A percentile compares a stretch with the other conserved stretches of the same genome.
Conservation (phyloP, 352 stramenopile genomes). For the Phytophthora pini region DNA sequence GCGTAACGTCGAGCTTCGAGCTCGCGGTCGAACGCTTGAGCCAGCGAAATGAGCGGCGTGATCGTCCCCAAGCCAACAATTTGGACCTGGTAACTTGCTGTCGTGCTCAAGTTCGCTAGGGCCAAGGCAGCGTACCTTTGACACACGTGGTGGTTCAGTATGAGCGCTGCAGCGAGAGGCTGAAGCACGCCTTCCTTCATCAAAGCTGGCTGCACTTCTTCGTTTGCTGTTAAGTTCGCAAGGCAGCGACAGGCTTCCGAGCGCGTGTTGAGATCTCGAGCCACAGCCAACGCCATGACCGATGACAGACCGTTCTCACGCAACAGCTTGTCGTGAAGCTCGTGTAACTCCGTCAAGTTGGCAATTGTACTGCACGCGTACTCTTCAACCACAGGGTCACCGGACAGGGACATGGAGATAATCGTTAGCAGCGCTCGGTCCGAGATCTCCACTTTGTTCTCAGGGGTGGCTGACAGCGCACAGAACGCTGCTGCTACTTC, state of each 20-base stretch:
- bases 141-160: slow-evolving; percentile 92
- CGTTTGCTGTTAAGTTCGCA: slow-evolving; percentile 95
- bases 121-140: slow-evolving; percentile 93
- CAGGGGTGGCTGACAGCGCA: slow-evolving; percentile 93
- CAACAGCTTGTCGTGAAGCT: slow-evolving; percentile 95
- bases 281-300: slow-evolving; percentile 91
- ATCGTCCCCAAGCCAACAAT: slow-evolving; percentile 96
- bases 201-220: slow-evolving; percentile 91
- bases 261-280: slow-evolving; percentile 91
- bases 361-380: slow-evolving; percentile 94
- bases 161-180: slow-evolving; percentile 90
- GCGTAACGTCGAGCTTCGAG: slow-evolving; percentile 94
- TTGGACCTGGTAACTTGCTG: slow-evolving; percentile 93
- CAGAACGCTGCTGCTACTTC: slow-evolving; percentile 95
- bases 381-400: slow-evolving; percentile 91
- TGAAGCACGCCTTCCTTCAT: slow-evolving; percentile 93
- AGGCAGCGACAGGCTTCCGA: slow-evolving; percentile 93
- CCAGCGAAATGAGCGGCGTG: slow-evolving; percentile 88
- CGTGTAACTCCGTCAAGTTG: slow-evolving; percentile 95
- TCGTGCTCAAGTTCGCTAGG: slow-evolving; percentile 95
- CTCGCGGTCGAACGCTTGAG: slow-evolving; percentile 88
- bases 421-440: slow-evolving; percentile 95
- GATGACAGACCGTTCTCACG: slow-evolving; percentile 94
- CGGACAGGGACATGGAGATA: slow-evolving; percentile 94
- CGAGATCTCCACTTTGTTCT: slow-evolving; percentile 97